phyloP scores from a whole-genome alignment of 169 alveolate genomes.

The Eimeria praecox region DNA sequence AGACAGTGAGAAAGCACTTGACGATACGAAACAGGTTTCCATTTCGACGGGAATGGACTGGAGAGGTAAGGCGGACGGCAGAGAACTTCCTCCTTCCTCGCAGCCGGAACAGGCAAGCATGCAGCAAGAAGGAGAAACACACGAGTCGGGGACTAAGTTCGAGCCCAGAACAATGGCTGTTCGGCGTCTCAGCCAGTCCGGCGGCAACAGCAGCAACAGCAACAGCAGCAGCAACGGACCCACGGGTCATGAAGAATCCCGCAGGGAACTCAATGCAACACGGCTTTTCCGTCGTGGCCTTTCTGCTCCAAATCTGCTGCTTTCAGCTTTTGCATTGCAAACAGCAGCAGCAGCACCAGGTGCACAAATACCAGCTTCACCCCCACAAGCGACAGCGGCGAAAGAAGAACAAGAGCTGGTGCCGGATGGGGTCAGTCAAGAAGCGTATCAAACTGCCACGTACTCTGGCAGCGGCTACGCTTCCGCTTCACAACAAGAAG shows the following conservation, averaged over 20 bases:
- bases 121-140: not conserved
- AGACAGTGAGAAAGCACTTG: not conserved
- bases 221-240: conserved; percentile 1
- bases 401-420: not conserved
- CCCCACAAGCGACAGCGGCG: not conserved
- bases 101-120: conserved; percentile 9
- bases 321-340: not conserved
- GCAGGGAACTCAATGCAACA: not conserved
- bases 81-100: not conserved
- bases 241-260: not conserved
- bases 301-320: conserved; percentile 29
- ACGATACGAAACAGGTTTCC: not conserved
- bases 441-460: not conserved
- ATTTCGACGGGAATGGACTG: not conserved
- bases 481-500: not conserved
- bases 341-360: conserved; percentile 57
- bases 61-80: not conserved
- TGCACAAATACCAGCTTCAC: not conserved
- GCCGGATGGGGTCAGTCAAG: not conserved
- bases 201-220: conserved; percentile 20
- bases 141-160: not conserved
- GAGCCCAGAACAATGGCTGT: not conserved
- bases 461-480: not conserved
- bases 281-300: not conserved
- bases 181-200: not conserved